Evolutionary conservation across 805 yeast genomes (phyloP), one percentile per base, ranked within the genome.

Genomic region (Yarrowia sp.): DNA sequence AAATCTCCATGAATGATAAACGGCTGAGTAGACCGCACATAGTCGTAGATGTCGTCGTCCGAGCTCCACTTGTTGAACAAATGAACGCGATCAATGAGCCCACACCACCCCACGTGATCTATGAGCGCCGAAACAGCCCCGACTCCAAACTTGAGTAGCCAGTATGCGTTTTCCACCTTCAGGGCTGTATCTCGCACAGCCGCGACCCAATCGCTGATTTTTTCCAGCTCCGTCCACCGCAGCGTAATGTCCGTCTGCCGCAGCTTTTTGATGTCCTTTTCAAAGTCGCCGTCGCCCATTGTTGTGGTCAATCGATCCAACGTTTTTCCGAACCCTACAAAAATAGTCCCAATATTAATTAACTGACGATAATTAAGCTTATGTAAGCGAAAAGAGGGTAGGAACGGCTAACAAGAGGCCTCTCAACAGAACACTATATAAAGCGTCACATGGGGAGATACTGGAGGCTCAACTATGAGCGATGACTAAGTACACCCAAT

Each of bases 121-220:
- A 43, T 58, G 12, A 58, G 33, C 9, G 49, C 50, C 13, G 64
- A 58, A 7, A 58, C 64, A 4, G 64, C 64, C 17, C 20, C 50
- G 13, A 58, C 64, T 43, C 64, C 64, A 58, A 58, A 58, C 64
- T 58, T 58, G 40, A 58, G 50, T 12, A 58, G 50, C 64, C 64
- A 58, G 33, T 42, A 42, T 12, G 64, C 49, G 50, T 58, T 58
- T 58, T 58, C 64, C 17, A 58, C 64, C 24, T 42, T 43, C 40
- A 58, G 64, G 2, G 64, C 64, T 14, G 49, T 58, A 17, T 58
- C 64, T 42, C 64, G 20, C 9, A 58, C 40, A 7, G 49, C 64
- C 12, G 64, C 39, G 30, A 58, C 64, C 64, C 64, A 58, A 40
- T 58, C 64, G 10, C 17, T 12, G 40, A 58, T 58, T 13, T 58